Percentiles rank a stretch among this genome's conserved stretches.
phyloP scores from a whole-genome alignment of 2,329 filamentous ascomycete genomes.

The Aspergillus pseudotamarii region DNA sequence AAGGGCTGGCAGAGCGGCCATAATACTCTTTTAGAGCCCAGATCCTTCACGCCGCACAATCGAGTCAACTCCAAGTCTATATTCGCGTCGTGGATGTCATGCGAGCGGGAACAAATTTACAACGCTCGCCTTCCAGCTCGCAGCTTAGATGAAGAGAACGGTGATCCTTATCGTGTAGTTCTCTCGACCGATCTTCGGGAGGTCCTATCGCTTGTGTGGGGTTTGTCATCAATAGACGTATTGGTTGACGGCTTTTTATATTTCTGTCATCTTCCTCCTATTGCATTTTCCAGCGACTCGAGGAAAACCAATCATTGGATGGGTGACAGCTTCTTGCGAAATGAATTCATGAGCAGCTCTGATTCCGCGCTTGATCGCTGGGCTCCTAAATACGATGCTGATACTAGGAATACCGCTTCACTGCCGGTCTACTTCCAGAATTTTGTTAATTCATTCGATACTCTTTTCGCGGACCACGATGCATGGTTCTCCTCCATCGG shows the following conservation, averaged over 20 bases:
- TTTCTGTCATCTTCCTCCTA: slow-evolving; percentile 67
- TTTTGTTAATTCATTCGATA: slow-evolving; percentile 51
- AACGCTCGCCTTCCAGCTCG: slow-evolving; percentile 67
- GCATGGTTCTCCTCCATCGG: slow-evolving; percentile 53
- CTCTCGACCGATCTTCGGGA: slow-evolving; percentile 75
- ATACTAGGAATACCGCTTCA: slow-evolving; percentile 13
- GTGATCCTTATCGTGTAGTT: slow-evolving; percentile 81
- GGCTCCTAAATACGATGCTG: slow-evolving; percentile 21
- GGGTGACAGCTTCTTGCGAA: slow-evolving; percentile 59
- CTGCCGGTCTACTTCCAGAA: slow-evolving; percentile 40
- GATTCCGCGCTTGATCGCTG: slow-evolving; percentile 28
- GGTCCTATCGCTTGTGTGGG: slow-evolving; percentile 52
- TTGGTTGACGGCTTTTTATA: slow-evolving; percentile 72
- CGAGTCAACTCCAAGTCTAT: slow-evolving; percentile 30
- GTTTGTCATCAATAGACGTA: slow-evolving; percentile 39
- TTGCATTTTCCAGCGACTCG: slow-evolving; percentile 31
- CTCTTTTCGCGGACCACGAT: slow-evolving; percentile 53
- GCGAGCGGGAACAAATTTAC: slow-evolving; percentile 57
- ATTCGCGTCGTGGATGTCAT: slow-evolving; percentile 49
- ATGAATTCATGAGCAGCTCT: slow-evolving; percentile 38
- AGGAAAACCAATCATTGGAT: slow-evolving; percentile 41
- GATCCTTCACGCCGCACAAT: slow-evolving; percentile 24
- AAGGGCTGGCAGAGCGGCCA: slow-evolving; percentile 64
- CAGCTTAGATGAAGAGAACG: slow-evolving; percentile 71
- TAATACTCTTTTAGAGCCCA: slow-evolving; percentile 37